A percentile compares a stretch with the other conserved stretches of the same genome.
Evolutionary conservation across 208 protist species (phyloP).

Genomic region (Acanthamoeba royreba): DNA sequence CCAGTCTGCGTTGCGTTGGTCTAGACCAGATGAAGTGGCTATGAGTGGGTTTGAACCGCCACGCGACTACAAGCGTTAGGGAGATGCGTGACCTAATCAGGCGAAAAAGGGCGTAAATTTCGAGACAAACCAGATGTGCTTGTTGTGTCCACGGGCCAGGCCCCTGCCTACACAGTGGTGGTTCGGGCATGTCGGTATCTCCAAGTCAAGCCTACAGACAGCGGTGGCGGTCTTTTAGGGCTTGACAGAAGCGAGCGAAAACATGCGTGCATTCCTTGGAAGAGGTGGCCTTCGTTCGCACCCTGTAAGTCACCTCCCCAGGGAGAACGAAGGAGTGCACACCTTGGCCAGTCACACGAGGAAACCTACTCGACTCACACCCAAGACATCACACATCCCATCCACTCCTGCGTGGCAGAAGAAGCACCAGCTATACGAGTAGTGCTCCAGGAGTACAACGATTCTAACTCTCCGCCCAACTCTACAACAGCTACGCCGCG

Average conservation of each 20-base stretch:
- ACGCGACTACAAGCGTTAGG: too few relatives aligned
- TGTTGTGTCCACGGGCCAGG: background rate
- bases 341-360: too few relatives aligned
- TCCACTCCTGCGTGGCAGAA: too few relatives aligned
- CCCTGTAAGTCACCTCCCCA: background rate
- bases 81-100: background rate
- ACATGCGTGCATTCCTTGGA: background rate
- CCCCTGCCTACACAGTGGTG: background rate
- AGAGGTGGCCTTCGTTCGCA: background rate
- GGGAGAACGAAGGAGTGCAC: background rate
- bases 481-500: background rate
- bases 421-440: background rate
- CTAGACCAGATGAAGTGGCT: too few relatives aligned
- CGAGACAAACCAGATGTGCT: background rate
- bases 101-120: background rate
- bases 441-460: too few relatives aligned
- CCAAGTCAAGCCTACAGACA: too few relatives aligned
- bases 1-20: too few relatives aligned
- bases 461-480: too few relatives aligned
- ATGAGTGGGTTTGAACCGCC: too few relatives aligned
- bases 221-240: background rate
- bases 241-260: background rate
- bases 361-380: too few relatives aligned
- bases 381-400: too few relatives aligned
- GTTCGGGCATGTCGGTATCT: background rate